Percentiles rank a stretch among this genome's conserved stretches.
phyloP scores from a whole-genome alignment of 78 protist species.

The Tieghemostelium lacteum region DNA sequence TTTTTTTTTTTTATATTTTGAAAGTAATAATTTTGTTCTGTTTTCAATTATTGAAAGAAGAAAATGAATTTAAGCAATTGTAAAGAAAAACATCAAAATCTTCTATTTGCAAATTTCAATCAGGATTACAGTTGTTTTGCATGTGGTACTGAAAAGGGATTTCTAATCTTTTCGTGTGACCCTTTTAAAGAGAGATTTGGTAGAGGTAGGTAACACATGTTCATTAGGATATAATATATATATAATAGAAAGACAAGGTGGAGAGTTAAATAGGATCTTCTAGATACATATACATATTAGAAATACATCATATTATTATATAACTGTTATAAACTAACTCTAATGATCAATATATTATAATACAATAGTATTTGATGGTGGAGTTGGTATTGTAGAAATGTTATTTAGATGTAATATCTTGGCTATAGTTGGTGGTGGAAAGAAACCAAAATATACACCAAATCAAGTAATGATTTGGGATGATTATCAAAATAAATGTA shows the following conservation, averaged over 20 bases:
- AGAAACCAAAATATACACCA: conserved; percentile 91
- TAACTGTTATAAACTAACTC: too few species aligned
- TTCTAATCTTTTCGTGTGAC: conserved; percentile 93
- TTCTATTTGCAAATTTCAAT: conserved; percentile 77
- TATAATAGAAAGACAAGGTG: not conserved
- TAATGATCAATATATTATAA: not conserved
- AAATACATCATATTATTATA: not conserved
- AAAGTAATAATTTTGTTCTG: too few species aligned
- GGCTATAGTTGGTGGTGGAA: conserved; percentile 99
- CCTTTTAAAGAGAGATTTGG: conserved; percentile 94
- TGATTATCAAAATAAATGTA: conserved; percentile 88
- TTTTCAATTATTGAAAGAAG: too few species aligned
- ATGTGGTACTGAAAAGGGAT: conserved; percentile 93
- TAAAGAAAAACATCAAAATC: conserved; percentile 61
- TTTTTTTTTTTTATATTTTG: too few species aligned
- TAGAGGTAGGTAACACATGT: conserved; percentile 73
- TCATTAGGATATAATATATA: not conserved
- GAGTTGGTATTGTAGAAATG: conserved; percentile 97
- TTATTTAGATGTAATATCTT: conserved; percentile 96
- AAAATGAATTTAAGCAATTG: conserved; percentile 65
- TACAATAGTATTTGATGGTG: conserved; percentile 89
- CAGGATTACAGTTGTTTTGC: conserved; percentile 95
- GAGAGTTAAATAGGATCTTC: too few species aligned
- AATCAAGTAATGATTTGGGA: conserved; percentile 97
- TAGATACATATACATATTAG: too few species aligned